Conservation (phyloP, 2,329 filamentous ascomycete genomes). For the Trichoderma koningii region DNA sequence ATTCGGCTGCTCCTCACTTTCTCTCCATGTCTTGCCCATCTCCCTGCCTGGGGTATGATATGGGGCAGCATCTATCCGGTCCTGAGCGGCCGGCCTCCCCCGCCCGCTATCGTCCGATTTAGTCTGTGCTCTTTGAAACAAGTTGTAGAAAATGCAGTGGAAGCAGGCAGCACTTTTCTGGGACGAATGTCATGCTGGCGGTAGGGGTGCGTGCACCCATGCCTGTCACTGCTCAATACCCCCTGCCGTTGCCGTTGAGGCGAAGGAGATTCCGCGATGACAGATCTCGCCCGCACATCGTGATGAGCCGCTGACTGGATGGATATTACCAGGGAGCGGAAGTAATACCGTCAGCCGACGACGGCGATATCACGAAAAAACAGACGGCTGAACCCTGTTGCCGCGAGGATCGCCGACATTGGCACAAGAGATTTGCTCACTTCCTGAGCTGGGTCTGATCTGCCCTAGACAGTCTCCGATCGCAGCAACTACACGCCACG, state of each 20-base stretch:
- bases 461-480: slow-evolving; percentile 22
- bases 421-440: not conserved
- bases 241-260: slow-evolving; percentile 1
- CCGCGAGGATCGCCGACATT: not conserved
- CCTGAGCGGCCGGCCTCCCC: too few relatives aligned
- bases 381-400: slow-evolving; percentile 1
- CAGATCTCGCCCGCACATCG: not conserved
- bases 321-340: slow-evolving; percentile 4
- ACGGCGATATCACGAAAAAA: slow-evolving; percentile 12
- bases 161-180: slow-evolving; percentile 4
- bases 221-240: not conserved
- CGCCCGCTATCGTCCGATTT: not conserved
- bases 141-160: not conserved
- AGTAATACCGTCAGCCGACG: slow-evolving; percentile 4
- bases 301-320: slow-evolving; percentile 16
- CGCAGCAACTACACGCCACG: slow-evolving; percentile 17
- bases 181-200: not conserved
- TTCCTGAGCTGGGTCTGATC: slow-evolving; percentile 10
- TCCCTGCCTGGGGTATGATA: too few relatives aligned
- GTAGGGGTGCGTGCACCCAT: not conserved
- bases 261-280: not conserved
- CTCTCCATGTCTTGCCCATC: not conserved
- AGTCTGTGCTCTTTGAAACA: slow-evolving; percentile 3
- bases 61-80: too few relatives aligned
- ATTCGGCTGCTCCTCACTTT: not conserved